phyloP scores from a whole-genome alignment of 768 basidiomycete species.

The Naematelia aurantialba region DNA sequence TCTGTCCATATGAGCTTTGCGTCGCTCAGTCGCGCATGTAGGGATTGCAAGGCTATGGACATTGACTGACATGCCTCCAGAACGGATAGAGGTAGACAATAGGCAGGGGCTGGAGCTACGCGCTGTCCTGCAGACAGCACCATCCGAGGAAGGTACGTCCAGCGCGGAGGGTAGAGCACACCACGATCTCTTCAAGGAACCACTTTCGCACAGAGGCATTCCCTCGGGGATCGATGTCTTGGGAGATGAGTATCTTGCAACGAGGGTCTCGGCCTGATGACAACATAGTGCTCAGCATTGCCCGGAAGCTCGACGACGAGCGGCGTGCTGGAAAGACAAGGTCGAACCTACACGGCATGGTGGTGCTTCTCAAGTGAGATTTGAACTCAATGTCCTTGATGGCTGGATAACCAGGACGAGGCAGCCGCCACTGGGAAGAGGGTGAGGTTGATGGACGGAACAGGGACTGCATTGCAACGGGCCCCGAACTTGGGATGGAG shows the following conservation, averaged over 20 bases:
- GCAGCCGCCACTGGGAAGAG: too few species aligned
- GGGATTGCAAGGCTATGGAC: too few species aligned
- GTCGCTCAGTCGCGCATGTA: too few species aligned
- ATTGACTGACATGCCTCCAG: conserved; percentile 2
- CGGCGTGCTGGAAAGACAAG: conserved; percentile 4
- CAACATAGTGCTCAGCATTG: conserved; percentile 10
- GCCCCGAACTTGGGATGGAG: conserved; percentile 17
- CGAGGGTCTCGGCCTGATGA: background rate
- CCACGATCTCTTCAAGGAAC: too few species aligned
- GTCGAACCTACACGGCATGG: conserved; percentile 16
- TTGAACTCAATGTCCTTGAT: background rate
- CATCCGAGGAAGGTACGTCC: conserved; percentile 21
- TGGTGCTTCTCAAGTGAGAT: conserved; percentile 21
- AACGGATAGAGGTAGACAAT: conserved; percentile 36
- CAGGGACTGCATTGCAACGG: conserved; percentile 23
- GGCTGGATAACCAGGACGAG: too few species aligned
- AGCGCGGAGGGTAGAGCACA: too few species aligned
- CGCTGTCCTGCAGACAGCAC: conserved; percentile 39
- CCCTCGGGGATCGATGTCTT: too few species aligned
- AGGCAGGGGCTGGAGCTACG: conserved; percentile 29
- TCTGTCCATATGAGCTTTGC: too few species aligned
- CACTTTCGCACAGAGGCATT: too few species aligned
- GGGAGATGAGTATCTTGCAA: too few species aligned
- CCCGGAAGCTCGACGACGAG: conserved; percentile 15
- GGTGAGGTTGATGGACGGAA: background rate